Conservation (phyloP, 1,284 basidiomycete species). For the Rugosomyces carneus region DNA sequence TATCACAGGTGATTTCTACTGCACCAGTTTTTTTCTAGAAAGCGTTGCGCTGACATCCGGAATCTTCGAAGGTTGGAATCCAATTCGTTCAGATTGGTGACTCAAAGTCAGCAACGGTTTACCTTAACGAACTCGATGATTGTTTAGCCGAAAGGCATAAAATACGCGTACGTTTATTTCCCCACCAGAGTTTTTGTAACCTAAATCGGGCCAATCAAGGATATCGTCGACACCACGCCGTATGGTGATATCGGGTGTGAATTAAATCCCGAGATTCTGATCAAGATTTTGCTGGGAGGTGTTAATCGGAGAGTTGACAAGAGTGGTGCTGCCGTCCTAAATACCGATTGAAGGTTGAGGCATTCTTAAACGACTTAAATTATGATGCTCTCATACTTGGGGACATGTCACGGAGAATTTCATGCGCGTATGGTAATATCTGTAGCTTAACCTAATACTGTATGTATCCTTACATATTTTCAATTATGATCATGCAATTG, state of each 20-base stretch:
- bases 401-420: not conserved
- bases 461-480: too few species aligned
- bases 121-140: constrained; percentile 44
- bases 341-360: not conserved
- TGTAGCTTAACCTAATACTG: too few species aligned
- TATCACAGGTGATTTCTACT: constrained; percentile 39
- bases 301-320: constrained; percentile 49
- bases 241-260: constrained; percentile 26
- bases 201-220: constrained; percentile 25
- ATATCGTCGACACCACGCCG: constrained; percentile 59
- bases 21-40: not conserved
- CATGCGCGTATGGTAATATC: too few species aligned
- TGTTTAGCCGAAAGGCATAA: constrained; percentile 27
- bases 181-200: not conserved
- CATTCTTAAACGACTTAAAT: too few species aligned
- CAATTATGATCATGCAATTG: too few species aligned
- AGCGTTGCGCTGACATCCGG: not conserved
- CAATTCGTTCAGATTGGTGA: constrained; percentile 60
- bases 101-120: constrained; percentile 36
- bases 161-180: constrained; percentile 8
- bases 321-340: constrained; percentile 1
- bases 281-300: constrained; percentile 53
- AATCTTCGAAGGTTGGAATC: constrained; percentile 38
- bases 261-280: constrained; percentile 31
- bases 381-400: not conserved